Evolutionary conservation across 2,329 filamentous ascomycete species (phyloP), one percentile per base, ranked within the genome.

Genomic region (Massarina eburnea): DNA sequence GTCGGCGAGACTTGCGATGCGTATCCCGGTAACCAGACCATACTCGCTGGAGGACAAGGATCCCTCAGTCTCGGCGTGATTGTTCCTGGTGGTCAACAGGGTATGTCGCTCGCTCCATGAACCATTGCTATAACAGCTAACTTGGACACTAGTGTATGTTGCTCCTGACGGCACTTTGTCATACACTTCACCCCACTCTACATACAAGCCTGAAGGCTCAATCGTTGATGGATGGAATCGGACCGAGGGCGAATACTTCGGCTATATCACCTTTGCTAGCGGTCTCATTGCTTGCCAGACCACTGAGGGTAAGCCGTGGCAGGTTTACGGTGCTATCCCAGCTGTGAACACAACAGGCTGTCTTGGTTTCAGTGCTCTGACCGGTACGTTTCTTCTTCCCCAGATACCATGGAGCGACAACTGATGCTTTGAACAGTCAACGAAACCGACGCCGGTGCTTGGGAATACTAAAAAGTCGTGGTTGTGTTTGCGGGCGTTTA

Each of bases 61-160:
- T 59, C 51, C 9, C 60, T 68, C 4, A 45, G 48, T n/a, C 38
- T 80, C 59, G 67, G 71, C 26, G 76, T 81, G 24, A 61, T 75
- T 22, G 83, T 85, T 4, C 82, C 83, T 4, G 83, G 83, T 21
- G 84, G 84, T 20, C 83, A 88, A 57, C 68, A 75, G 46, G 74
- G 58, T 61, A 48, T 14, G 47, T 43, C 7, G n/a, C 19, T 27
- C 19, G 21, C 21, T 6, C 2, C 15, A 15, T 17, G 15, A 30
- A 30, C 15, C 32, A 34, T 34, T 43, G 18, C 18, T 20, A 15
- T 9, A 15, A 19, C 19, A 15, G 32, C 48, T 55, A 35, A 54
- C 21, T 17, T 26, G 8, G 18, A 33, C 8, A 29, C 27, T 39
- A 63, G 66, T 85, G 55, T 87, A 81, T 64, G 73, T 86, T 45